Evolutionary conservation across 148 eudicot species (phyloP).

Genomic region (Diospyros kaki): DNA sequence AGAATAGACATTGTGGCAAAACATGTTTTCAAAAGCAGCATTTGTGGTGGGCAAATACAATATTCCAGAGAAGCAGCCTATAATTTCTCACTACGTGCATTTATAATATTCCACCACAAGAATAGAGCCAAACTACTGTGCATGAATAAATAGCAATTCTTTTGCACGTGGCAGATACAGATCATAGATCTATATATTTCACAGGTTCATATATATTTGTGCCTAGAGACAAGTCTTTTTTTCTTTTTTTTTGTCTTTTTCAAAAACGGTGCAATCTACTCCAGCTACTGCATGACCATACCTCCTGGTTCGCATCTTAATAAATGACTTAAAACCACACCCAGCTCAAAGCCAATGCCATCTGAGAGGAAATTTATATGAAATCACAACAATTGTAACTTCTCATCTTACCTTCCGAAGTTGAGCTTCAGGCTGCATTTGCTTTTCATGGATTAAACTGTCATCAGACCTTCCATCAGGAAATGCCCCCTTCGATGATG

Average conservation of each 20-base stretch:
- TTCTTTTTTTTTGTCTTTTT: neutral
- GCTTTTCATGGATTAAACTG: slow-evolving; percentile 25
- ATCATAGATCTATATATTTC: neutral
- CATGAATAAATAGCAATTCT: too few relatives aligned
- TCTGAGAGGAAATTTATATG: neutral
- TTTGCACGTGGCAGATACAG: too few relatives aligned
- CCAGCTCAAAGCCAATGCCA: neutral
- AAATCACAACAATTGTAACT: neutral
- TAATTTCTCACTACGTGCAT: too few relatives aligned
- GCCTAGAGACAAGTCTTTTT: neutral
- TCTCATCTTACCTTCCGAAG: slow-evolving; percentile 51
- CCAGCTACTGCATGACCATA: neutral
- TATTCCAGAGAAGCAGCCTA: too few relatives aligned
- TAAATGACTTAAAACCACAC: neutral
- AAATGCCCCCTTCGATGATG: slow-evolving; percentile 30
- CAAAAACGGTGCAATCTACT: too few relatives aligned
- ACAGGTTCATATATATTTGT: neutral
- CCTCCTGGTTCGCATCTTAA: neutral
- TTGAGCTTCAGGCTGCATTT: slow-evolving; percentile 28
- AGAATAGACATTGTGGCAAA: too few relatives aligned
- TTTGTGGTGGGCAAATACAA: too few relatives aligned
- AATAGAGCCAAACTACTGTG: too few relatives aligned
- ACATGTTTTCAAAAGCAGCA: too few relatives aligned
- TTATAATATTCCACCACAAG: too few relatives aligned
- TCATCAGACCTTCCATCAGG: slow-evolving; percentile 27